Percentiles rank a stretch among this genome's conserved stretches.
Evolutionary conservation across 441 rosid genomes (phyloP).

Genomic region (Adansonia grandidieri): DNA sequence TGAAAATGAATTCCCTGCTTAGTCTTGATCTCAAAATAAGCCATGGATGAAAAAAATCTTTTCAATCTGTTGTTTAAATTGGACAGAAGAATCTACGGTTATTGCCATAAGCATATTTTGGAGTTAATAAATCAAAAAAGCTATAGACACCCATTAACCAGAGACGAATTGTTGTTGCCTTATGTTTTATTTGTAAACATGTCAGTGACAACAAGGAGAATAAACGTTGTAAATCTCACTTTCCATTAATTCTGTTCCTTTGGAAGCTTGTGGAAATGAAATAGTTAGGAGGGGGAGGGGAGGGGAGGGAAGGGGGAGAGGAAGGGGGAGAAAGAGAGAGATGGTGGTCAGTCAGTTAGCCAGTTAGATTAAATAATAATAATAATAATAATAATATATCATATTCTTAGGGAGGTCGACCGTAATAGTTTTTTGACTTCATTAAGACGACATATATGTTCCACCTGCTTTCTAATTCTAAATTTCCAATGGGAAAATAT

Average conservation of each 20-base stretch:
- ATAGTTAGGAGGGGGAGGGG: slow-evolving; percentile 49
- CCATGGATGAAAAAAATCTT: slow-evolving; percentile 46
- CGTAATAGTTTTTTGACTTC: slow-evolving; percentile 51
- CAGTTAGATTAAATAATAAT: slow-evolving; percentile 44
- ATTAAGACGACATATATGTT: slow-evolving; percentile 47
- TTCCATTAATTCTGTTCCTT: slow-evolving; percentile 90
- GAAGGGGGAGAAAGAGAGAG: slow-evolving; percentile 32
- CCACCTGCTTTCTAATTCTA: slow-evolving; percentile 17
- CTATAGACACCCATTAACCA: slow-evolving; percentile 59
- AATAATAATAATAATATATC: slow-evolving; percentile 17
- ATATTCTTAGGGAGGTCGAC: slow-evolving; percentile 44
- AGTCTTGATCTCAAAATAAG: slow-evolving; percentile 32
- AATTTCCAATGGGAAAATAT: slow-evolving; percentile 19
- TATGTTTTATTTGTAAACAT: slow-evolving; percentile 42
- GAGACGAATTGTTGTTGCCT: slow-evolving; percentile 46
- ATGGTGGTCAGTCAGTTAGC: slow-evolving; percentile 67
- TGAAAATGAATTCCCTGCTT: slow-evolving; percentile 29
- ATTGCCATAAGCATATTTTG: slow-evolving; percentile 48
- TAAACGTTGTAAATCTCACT: slow-evolving; percentile 67
- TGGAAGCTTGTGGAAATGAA: slow-evolving; percentile 77
- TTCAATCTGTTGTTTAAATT: slow-evolving; percentile 35
- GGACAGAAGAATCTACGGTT: slow-evolving; percentile 43
- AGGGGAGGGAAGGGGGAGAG: slow-evolving; percentile 32
- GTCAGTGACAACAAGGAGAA: slow-evolving; percentile 47
- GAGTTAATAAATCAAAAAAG: slow-evolving; percentile 31